Evolutionary conservation across 257 asterid species (phyloP).

Genomic region (Orobanche coerulescens): DNA sequence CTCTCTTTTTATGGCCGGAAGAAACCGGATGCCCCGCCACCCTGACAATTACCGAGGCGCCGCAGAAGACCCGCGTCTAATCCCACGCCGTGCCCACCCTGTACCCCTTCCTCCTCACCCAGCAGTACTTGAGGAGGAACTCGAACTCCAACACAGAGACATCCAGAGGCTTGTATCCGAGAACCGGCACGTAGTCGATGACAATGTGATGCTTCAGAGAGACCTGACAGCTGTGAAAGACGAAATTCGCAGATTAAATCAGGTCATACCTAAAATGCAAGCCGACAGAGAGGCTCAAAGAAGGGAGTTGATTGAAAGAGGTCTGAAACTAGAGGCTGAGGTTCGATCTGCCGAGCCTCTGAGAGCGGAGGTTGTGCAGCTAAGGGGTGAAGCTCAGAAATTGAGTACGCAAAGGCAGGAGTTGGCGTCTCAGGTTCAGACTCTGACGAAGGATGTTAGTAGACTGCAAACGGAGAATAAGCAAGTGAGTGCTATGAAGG

Average conservation of each 20-base stretch:
- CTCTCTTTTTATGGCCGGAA: constrained; percentile 83
- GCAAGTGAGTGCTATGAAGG: constrained; percentile 49
- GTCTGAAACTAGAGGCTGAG: constrained; percentile 73
- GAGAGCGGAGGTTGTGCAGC: constrained; percentile 49
- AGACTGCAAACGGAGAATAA: constrained; percentile 56
- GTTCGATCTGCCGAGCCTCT: constrained; percentile 55
- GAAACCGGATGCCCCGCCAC: constrained; percentile 59
- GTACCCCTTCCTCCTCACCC: constrained; percentile 60
- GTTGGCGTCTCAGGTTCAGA: constrained; percentile 50
- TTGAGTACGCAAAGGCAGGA: constrained; percentile 48
- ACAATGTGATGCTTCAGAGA: constrained; percentile 76
- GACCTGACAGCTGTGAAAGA: constrained; percentile 72
- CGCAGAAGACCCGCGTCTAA: constrained; percentile 46
- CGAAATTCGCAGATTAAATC: constrained; percentile 63
- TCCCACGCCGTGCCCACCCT: constrained; percentile 37
- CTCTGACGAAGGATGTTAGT: constrained; percentile 56
- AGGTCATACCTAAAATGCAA: constrained; percentile 55
- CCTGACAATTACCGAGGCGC: constrained; percentile 37
- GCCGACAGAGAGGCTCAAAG: constrained; percentile 67
- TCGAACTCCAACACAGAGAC: constrained; percentile 76
- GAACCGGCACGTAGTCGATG: constrained; percentile 66
- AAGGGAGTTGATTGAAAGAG: constrained; percentile 71
- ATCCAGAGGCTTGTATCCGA: constrained; percentile 58
- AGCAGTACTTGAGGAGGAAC: constrained; percentile 62
- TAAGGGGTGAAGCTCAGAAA: constrained; percentile 69